Evolutionary conservation across 2,329 filamentous ascomycete species (phyloP).

Genomic region (Penicillium sp.): DNA sequence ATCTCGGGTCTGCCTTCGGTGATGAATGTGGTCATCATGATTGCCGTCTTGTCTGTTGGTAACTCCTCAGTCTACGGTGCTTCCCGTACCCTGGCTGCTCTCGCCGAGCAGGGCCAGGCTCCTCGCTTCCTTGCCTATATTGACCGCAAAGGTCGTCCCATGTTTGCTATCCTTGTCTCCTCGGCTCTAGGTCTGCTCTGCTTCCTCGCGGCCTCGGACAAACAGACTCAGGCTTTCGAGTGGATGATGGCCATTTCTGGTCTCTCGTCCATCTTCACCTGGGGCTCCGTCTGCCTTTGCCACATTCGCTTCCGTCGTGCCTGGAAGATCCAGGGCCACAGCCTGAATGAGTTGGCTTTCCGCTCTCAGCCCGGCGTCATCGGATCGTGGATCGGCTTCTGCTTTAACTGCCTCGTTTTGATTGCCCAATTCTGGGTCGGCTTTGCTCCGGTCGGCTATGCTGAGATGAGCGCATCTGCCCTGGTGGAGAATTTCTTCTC

Average conservation of each 20-base stretch:
- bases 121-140: constrained; percentile 76
- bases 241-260: constrained; percentile 79
- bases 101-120: constrained; percentile 83
- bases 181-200: constrained; percentile 69
- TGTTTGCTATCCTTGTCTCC: constrained; percentile 68
- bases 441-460: constrained; percentile 68
- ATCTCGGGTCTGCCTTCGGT: constrained; percentile 79
- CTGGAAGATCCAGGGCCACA: constrained; percentile 69
- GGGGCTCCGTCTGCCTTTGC: constrained; percentile 80
- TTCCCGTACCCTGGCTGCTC: constrained; percentile 81
- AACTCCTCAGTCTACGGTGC: constrained; percentile 92
- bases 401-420: constrained; percentile 72
- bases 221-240: constrained; percentile 64
- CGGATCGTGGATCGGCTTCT: constrained; percentile 77
- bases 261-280: constrained; percentile 71
- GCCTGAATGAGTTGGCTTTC: constrained; percentile 77
- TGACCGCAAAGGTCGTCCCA: constrained; percentile 75
- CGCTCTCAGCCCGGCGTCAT: constrained; percentile 71
- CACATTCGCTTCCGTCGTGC: constrained; percentile 87
- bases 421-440: constrained; percentile 86
- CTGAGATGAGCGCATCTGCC: constrained; percentile 41
- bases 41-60: constrained; percentile 84
- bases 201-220: constrained; percentile 67
- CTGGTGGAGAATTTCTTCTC: constrained; percentile 68
- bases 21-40: constrained; percentile 93